phyloP scores from a whole-genome alignment of 345 rosid genomes.

The Microthlaspi erraticum region DNA sequence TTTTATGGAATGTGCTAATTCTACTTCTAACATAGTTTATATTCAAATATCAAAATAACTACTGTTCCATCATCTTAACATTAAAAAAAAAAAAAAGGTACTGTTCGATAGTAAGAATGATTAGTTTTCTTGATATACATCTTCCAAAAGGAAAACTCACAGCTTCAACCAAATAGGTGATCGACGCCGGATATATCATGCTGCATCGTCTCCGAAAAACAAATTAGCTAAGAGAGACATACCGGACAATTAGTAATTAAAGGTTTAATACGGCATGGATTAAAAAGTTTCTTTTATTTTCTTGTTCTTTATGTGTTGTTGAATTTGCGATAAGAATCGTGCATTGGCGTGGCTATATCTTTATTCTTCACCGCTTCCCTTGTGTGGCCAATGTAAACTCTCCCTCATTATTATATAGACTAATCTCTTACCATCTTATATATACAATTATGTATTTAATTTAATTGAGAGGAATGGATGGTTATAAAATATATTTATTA shows the following conservation, averaged over 20 bases:
- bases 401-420: slow-evolving; percentile 27
- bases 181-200: slow-evolving; percentile 24
- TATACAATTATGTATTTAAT: neutral
- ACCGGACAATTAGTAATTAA: slow-evolving; percentile 23
- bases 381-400: slow-evolving; percentile 43
- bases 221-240: slow-evolving; percentile 33
- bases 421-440: slow-evolving; percentile 27
- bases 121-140: slow-evolving; percentile 1
- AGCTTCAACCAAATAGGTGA: slow-evolving; percentile 2
- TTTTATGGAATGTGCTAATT: too few relatives aligned
- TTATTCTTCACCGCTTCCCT: slow-evolving; percentile 35
- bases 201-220: slow-evolving; percentile 32
- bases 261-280: slow-evolving; percentile 41
- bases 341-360: slow-evolving; percentile 40
- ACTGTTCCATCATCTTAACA: too few relatives aligned
- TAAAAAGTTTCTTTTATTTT: slow-evolving; percentile 1
- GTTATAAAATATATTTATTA: slow-evolving; percentile 24
- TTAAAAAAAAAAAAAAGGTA: too few relatives aligned
- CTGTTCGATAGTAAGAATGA: too few relatives aligned
- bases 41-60: too few relatives aligned
- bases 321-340: slow-evolving; percentile 33
- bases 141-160: neutral
- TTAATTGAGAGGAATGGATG: slow-evolving; percentile 12
- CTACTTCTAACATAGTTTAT: too few relatives aligned
- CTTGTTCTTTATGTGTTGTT: slow-evolving; percentile 14